Base-by-base conservation (phyloP, 257 asterid species). In the Solanum chaucha region DNA sequence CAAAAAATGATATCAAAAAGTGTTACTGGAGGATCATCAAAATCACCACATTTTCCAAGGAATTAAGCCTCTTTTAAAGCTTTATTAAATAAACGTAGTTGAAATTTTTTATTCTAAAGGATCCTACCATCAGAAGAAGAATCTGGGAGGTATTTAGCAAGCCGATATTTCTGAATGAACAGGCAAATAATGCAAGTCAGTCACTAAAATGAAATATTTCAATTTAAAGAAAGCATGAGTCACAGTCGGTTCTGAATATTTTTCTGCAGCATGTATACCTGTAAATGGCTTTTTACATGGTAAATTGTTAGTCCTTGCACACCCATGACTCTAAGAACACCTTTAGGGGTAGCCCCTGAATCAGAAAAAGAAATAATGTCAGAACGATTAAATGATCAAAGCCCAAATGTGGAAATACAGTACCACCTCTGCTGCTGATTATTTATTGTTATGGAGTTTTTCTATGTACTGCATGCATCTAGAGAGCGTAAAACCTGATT, bases 331-430 rank as follows among this genome's bases (percentile, higher is more conserved):
- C 99, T 89, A 58, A 97, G 98, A 85, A 97, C 99, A 87, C 99
- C 99, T 90, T 97, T 97, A 24, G 99, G 99, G 70, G 99, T 97
- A 87, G 99, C 99, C 90, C 99, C 99, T 95, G 93, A 87, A 92
- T 88, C 22, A 90, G 11, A 44, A 86, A 84, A 55, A 48, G n/a
- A 82, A 86, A 67, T 68, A 65, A 24, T 65, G 72, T 65, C 72
- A 24, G 34, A 65, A 24, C 19, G 1, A 65, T 24, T 5, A 65
- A 65, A 65, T 65, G 72, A 65, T 65, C 34, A 65, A n/a, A 64
- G 72, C 35, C 35, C 8, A 24, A 65, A 65, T 65, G 19, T 24
- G 72, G 72, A 24, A 65, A 24, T 65, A 61, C 34, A 11, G 34
- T 5, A 65, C 11, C 72, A 24, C 72, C 34, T 12, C 72, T 1